Evolutionary conservation across 306 rosid genomes (phyloP), one percentile per base, ranked within the genome.

Genomic region (Vigna trinervia): DNA sequence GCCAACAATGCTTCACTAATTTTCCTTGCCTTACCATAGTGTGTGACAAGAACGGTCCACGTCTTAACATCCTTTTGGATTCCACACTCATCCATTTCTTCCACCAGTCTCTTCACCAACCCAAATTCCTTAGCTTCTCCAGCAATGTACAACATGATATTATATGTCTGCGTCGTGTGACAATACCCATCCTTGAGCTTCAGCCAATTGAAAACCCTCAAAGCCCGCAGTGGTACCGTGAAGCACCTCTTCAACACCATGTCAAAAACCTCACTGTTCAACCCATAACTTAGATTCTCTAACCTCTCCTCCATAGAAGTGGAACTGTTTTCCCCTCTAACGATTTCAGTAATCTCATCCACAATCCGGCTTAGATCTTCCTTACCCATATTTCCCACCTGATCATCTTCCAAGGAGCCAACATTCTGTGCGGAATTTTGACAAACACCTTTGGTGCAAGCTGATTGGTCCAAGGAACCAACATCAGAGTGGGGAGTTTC

Each of bases 191-290:
- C 89, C 79, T 80, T 88, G 38, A 79, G 57, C 86, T 86, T 88
- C 82, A 90, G 84, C 95, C 93, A 92, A 63, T 84, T 41, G 77
- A 94, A 94, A 84, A 89, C 88, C 69, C 88, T 86, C 53, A 88
- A 34, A 80, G 93, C 96, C 73, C 90, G 82, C 65, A 22, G 81
- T 0, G 96, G 97, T 80, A 88, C 74, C 75, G 85, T 95, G 67
- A 95, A 95, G 84, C 94, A 87, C 83, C 98, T 90, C 81, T 94
- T 92, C 85, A 94, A 67, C 59, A 90, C 98, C 66, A 81, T 87
- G 47, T 89, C 96, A 17, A 95, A 87, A 75, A 90, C 69, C 78
- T 88, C 95, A 4, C 83, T 70, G 71, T 76, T 82, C 46, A 89
- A 78, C 78, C 30, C 70, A 73, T 79, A 81, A 77, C 76, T 73